phyloP scores from a whole-genome alignment of 441 rosid species.

The Pelargonium cotyledonis region DNA sequence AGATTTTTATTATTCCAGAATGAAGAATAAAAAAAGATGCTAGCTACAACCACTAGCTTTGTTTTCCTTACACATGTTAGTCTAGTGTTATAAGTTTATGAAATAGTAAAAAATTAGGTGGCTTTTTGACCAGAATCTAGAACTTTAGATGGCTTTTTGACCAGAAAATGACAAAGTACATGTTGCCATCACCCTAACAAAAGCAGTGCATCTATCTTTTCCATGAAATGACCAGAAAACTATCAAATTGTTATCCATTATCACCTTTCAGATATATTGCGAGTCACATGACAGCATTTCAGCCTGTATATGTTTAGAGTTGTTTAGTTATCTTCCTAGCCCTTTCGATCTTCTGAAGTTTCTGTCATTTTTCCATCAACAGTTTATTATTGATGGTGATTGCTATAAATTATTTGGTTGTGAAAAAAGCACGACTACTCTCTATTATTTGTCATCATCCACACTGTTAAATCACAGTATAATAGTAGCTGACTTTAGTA shows the following conservation, averaged over 20 bases:
- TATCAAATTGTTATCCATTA: not conserved
- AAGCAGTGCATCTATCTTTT: not conserved
- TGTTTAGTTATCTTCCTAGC: not conserved
- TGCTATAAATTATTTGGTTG: not conserved
- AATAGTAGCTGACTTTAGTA: not conserved
- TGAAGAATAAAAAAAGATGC: not conserved
- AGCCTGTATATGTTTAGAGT: not conserved
- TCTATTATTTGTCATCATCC: not conserved
- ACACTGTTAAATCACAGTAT: not conserved
- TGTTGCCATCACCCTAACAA: not conserved
- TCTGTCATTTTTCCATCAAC: not conserved
- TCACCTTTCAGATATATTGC: not conserved
- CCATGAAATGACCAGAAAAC: not conserved
- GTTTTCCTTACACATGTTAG: not conserved
- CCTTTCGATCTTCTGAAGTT: not conserved
- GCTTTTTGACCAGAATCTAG: not conserved
- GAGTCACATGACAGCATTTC: not conserved
- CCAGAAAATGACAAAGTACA: conserved; percentile 2
- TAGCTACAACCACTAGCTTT: not conserved
- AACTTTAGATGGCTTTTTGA: not conserved
- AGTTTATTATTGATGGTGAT: not conserved
- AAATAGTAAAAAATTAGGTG: not conserved
- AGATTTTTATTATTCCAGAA: not conserved
- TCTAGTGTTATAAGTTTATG: not conserved
- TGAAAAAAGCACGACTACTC: not conserved